Base-by-base conservation (phyloP, 176 grass and related monocot species). In the Oryza officinalis region DNA sequence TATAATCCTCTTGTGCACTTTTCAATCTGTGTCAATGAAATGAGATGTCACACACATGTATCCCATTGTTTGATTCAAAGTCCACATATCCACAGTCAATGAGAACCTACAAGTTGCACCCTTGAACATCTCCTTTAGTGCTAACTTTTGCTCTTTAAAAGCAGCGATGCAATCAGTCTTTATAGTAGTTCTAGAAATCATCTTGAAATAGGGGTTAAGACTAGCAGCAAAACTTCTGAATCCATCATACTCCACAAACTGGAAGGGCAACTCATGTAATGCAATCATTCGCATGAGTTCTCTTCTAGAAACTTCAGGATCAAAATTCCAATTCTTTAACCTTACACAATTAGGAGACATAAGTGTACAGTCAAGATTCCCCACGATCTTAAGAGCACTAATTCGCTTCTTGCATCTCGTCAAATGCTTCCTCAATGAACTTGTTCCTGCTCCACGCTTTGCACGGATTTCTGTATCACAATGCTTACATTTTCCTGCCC, bases 381-480 rank as follows among this genome's bases (percentile, higher is more conserved):
- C 30, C 11, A 81, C 46, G 2, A 70, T 52, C 30, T 26, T 38
- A 12, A 70, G 65, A 27, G 31, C 12, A 6, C 5, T 54, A 2
- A 3, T 77, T n/a, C n/a, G n/a, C n/a, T n/a, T n/a, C n/a, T n/a
- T n/a, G n/a, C n/a, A n/a, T n/a, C n/a, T n/a, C n/a, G 0, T 31
- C 18, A 83, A 13, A 77, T 74, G 37, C 0, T 20, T 77, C 9
- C 52, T 23, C 15, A 88, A 35, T n/a, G 64, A 76, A 83, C 32
- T 76, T 33, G 72, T 69, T 13, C 65, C 78, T 1, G 57, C 50
- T 54, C 67, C 46, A 17, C 44, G 11, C 25, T 10, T 35, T 6
- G 77, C 63, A 83, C 18, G 8, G 15, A 45, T 71, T 7, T 26
- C 0, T 1, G 9, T 8, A 2, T 81, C 65, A 38, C 45, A 80